A percentile compares a stretch with the other conserved stretches of the same genome.
phyloP scores from a whole-genome alignment of 228 moss, liverwort and hornwort species.

The Sphagnum magellanicum region DNA sequence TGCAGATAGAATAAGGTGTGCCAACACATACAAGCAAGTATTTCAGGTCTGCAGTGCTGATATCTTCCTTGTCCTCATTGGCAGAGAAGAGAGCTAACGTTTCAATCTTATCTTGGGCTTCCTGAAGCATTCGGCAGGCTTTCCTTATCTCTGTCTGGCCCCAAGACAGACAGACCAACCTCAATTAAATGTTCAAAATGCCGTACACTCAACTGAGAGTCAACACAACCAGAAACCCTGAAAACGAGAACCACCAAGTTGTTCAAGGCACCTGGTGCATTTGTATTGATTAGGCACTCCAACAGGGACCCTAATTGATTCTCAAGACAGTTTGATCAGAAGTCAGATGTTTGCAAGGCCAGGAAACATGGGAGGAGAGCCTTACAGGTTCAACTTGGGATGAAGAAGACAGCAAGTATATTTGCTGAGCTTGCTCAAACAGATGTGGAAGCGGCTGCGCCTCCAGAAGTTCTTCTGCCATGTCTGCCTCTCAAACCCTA shows the following conservation, averaged over 20 bases:
- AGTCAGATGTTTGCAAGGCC: background rate
- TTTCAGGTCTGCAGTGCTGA: constrained; percentile 85
- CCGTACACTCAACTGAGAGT: background rate
- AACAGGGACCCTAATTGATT: no score
- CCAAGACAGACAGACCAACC: background rate
- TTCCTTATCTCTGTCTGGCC: constrained; percentile 66
- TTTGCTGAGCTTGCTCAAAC: constrained; percentile 61
- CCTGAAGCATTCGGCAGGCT: constrained; percentile 62
- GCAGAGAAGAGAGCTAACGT: constrained; percentile 82
- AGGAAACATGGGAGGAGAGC: background rate
- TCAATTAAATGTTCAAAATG: background rate
- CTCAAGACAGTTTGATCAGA: background rate
- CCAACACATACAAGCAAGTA: constrained; percentile 57
- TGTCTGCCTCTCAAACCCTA: constrained; percentile 10
- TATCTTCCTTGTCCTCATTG: constrained; percentile 96
- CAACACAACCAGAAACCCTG: background rate
- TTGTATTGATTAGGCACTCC: background rate
- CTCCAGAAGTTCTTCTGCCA: constrained; percentile 75
- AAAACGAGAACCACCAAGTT: background rate
- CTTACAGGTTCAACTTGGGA: constrained; percentile 62
- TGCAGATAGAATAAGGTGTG: no score
- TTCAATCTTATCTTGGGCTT: constrained; percentile 71
- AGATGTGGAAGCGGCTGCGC: constrained; percentile 77
- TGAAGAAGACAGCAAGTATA: constrained; percentile 42
- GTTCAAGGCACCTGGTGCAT: background rate